Base-by-base conservation (phyloP, 768 basidiomycete species). In the Termitomyces sp. region DNA sequence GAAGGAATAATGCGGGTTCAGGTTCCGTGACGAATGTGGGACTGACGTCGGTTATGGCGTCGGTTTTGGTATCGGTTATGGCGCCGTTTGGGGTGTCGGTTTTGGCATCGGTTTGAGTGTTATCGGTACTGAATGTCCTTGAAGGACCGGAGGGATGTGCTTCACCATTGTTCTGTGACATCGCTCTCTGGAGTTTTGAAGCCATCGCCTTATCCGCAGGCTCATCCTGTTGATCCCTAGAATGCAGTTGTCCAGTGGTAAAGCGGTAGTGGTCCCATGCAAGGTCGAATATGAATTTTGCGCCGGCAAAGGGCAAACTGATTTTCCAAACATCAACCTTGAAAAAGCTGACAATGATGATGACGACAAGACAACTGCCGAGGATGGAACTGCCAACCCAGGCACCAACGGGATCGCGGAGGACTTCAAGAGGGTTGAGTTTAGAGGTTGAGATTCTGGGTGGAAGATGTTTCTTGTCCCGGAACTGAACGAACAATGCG, bases 321-420 rank as follows among this genome's bases (percentile, higher is more conserved):
- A 97, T 90, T 74, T 82, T 85, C 91, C 91, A 95, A 3, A 94
- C 91, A 59, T 92, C 89, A n/a, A 92, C 79, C 55, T 85, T 81
- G 63, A 90, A 79, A 70, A 90, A 92, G 70, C 88, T 90, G 59
- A 91, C 85, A 11, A 88, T 85, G 58, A 96, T 86, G 24, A 92
- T 84, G 15, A 90, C 81, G 20, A 83, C 73, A n/a, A 98, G 83
- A 44, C 91, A 90, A 12, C 78, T 73, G 1, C 81, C 77, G 7
- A 97, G 81, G 54, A 96, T 73, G 33, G 83, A 67, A 52, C 86
- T 82, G 28, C 94, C 94, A 53, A 95, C 84, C 51, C 82, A 75
- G 0, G 93, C 96, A 22, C 94, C 87, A 44, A 81, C 60, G 2
- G 85, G 87, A 75, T 98, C 96, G 7, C 83, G 76, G 6, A 98